A percentile compares a stretch with the other conserved stretches of the same genome.
These are phyloP conservation scores for Carex littledalei DNA, from an alignment of 176 grass and related monocot species.

Conservation along the genomic window DNA sequence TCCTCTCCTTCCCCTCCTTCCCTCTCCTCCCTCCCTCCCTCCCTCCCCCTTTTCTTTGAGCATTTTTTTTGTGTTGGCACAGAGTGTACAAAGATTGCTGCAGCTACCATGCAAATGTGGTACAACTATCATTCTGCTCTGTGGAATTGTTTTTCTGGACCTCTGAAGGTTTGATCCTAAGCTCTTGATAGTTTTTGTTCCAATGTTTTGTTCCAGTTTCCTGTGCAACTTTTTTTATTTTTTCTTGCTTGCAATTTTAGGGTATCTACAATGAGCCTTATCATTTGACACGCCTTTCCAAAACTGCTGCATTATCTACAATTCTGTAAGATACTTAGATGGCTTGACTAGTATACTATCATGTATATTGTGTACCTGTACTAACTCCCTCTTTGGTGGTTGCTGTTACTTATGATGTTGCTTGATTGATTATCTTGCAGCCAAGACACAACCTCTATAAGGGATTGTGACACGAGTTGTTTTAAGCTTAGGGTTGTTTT, in stretches of 20 bases:
- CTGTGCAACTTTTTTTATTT: neutral
- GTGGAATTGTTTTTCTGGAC: conserved; percentile 66
- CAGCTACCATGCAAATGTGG: conserved; percentile 75
- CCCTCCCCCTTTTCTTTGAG: neutral
- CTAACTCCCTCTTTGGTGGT: conserved; percentile 7
- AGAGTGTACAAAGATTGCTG: conserved; percentile 54
- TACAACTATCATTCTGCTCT: conserved; percentile 71
- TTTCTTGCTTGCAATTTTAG: conserved; percentile 36
- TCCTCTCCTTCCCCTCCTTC: neutral
- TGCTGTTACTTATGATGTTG: neutral
- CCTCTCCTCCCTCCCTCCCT: neutral
- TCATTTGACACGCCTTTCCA: conserved; percentile 54
- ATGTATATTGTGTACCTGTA: neutral
- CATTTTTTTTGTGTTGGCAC: conserved; percentile 12
- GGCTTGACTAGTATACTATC: neutral
- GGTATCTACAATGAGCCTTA: conserved; percentile 41
- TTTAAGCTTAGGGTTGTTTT: conserved; percentile 73
- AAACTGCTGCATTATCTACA: conserved; percentile 50
- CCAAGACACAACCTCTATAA: conserved; percentile 36
- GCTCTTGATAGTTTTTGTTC: conserved; percentile 17
- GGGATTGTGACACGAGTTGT: conserved; percentile 57
- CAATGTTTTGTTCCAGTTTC: conserved; percentile 3
- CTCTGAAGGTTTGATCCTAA: conserved; percentile 46
- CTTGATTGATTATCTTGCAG: conserved; percentile 37
- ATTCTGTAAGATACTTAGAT: conserved; percentile 57